Percentiles rank a stretch among this genome's conserved stretches.
These are phyloP conservation scores for Xylariaceae sp. DNA, from an alignment of 2,329 filamentous ascomycete genomes.

Conservation along the genomic window DNA sequence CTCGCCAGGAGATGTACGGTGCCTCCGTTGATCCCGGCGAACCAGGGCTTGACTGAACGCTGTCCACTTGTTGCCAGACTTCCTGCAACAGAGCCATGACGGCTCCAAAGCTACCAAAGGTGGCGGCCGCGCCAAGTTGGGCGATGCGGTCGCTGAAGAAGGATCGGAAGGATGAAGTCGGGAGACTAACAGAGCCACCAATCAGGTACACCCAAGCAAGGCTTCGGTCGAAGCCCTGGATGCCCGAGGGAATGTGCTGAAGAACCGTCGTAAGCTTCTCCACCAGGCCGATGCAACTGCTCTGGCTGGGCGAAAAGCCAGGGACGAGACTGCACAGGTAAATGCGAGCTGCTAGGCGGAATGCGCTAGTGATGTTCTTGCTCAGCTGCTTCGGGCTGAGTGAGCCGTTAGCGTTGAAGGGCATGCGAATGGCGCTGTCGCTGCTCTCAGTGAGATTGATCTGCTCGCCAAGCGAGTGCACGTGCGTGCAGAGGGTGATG, in stretches of 20 bases:
- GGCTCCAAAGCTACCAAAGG: slow-evolving; percentile 80
- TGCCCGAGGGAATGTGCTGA: slow-evolving; percentile 74
- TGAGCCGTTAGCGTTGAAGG: slow-evolving; percentile 63
- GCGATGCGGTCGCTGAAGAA: slow-evolving; percentile 72
- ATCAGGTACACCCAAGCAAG: slow-evolving; percentile 92
- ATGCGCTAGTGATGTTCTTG: slow-evolving; percentile 83
- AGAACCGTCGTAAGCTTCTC: slow-evolving; percentile 72
- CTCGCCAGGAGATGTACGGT: slow-evolving; percentile 85
- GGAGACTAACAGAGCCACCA: slow-evolving; percentile 70
- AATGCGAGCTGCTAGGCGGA: slow-evolving; percentile 87
- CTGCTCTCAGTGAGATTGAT: slow-evolving; percentile 73
- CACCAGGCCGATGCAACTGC: slow-evolving; percentile 70
- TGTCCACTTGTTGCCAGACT: slow-evolving; percentile 76
- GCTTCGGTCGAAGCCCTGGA: slow-evolving; percentile 79
- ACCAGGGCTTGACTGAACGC: slow-evolving; percentile 35
- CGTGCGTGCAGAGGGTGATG: slow-evolving; percentile 80
- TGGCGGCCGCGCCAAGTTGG: slow-evolving; percentile 69
- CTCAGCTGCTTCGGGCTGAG: slow-evolving; percentile 78
- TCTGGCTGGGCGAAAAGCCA: slow-evolving; percentile 71
- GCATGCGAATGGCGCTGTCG: slow-evolving; percentile 53
- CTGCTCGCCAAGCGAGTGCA: slow-evolving; percentile 79
- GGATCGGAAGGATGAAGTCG: slow-evolving; percentile 67
- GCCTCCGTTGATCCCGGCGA: slow-evolving; percentile 36
- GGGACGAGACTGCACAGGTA: slow-evolving; percentile 96
- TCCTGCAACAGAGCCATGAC: slow-evolving; percentile 73